phyloP scores from a whole-genome alignment of 2,329 filamentous ascomycete genomes.

The Talaromyces sp. region DNA sequence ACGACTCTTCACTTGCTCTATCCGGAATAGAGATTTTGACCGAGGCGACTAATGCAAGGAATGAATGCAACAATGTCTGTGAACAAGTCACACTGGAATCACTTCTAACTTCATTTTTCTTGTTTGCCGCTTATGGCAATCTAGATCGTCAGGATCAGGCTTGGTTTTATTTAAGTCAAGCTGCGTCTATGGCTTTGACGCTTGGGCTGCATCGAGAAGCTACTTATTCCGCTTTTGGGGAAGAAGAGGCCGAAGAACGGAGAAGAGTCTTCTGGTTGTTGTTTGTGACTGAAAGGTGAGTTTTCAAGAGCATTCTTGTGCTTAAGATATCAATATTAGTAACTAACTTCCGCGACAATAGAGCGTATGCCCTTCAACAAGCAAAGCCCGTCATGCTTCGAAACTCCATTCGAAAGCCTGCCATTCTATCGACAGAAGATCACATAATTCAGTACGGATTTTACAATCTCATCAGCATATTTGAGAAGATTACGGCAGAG shows the following conservation, averaged over 20 bases:
- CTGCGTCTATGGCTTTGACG: constrained; percentile 60
- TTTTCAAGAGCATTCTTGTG: not conserved
- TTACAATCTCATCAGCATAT: constrained; percentile 39
- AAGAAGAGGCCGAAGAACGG: constrained; percentile 59
- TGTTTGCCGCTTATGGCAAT: constrained; percentile 70
- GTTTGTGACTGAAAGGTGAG: constrained; percentile 66
- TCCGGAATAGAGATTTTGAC: constrained; percentile 66
- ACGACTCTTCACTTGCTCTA: constrained; percentile 56
- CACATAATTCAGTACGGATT: constrained; percentile 41
- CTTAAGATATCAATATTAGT: not conserved
- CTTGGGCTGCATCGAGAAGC: constrained; percentile 44
- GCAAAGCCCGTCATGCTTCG: constrained; percentile 68
- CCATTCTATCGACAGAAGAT: constrained; percentile 58
- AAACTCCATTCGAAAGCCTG: constrained; percentile 62
- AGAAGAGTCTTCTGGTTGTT: constrained; percentile 71
- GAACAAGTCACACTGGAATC: constrained; percentile 40
- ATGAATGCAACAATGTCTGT: constrained; percentile 40
- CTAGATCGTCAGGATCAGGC: constrained; percentile 71
- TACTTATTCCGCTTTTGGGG: constrained; percentile 48
- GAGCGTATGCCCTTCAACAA: constrained; percentile 69
- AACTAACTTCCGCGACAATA: constrained; percentile 28
- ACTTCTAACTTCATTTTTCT: constrained; percentile 70
- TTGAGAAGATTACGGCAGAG: constrained; percentile 37
- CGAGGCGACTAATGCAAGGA: constrained; percentile 53
- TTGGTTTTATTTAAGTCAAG: constrained; percentile 76